Evolutionary conservation across 768 basidiomycete species (phyloP), one percentile per base, ranked within the genome.

Genomic region (Glaciozyma martinii): DNA sequence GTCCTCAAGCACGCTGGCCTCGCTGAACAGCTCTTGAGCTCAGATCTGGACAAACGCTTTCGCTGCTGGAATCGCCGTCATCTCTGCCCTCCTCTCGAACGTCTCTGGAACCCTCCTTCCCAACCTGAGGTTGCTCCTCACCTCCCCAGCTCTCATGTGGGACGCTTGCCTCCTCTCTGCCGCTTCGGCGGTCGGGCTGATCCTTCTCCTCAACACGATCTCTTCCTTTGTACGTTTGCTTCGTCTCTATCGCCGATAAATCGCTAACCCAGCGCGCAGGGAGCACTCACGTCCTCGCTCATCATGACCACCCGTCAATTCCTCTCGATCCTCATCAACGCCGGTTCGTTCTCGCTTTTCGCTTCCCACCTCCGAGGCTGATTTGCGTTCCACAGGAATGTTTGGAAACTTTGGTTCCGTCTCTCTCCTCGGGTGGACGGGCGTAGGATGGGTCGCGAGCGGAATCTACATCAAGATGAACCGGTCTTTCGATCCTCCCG

Each of bases 271-370:
- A 1, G 2, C 0, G n/a, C 6, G 23, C 44, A 68, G 66, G 67
- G 68, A 6, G 68, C 68, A 8, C 56, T 70, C 9, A 66, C 68
- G 12, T 58, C 56, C 5, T 61, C 59, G 3, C 50, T 70, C n/a
- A 66, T 70, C 56, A 70, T 70, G 68, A 70, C 73, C 1, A 63
- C 63, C 33, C 66, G 73, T 0, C 73, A 74, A 50, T 74, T 74
- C 67, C 63, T 71, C 12, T 65, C 62, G 23, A 74, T 74, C 55
- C 67, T 74, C 30, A 59, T 74, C 65, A 74, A 74, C 47, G 73
- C 73, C n/a, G 69, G 68, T 6, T 47, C 65, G 25, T 71, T 68
- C 52, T 32, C 21, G 5, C 29, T 33, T 18, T 23, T 52, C 15
- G 13, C 9, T 15, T 13, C 23, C 4, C 7, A 9, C 5, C 23